Evolutionary conservation across 495 filamentous ascomycete genomes (phyloP).

Genomic region (Neurospora africana): DNA sequence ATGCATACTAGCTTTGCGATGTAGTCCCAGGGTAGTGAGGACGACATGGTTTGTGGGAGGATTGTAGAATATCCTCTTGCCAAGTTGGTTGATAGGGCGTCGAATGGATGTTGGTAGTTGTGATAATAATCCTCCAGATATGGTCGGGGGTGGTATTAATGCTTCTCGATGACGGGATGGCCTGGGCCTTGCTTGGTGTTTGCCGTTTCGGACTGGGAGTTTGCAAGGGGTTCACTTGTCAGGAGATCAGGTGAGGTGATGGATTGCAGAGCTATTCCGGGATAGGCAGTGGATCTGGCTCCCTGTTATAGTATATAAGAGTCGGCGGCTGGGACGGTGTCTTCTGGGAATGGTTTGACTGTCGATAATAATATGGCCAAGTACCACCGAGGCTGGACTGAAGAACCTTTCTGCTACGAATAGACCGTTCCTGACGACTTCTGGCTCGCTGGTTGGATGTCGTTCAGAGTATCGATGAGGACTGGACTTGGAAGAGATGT

Average conservation of each 20-base stretch:
- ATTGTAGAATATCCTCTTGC: background rate
- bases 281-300: background rate
- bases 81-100: background rate
- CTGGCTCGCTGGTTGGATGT: background rate
- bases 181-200: background rate
- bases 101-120: background rate
- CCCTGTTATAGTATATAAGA: background rate
- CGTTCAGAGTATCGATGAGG: background rate
- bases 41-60: slow-evolving; percentile 18
- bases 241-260: background rate
- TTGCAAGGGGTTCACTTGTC: background rate
- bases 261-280: background rate
- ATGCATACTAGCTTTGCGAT: slow-evolving; percentile 98
- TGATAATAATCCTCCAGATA: background rate
- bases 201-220: background rate
- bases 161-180: background rate
- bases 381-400: background rate
- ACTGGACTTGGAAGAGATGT: background rate
- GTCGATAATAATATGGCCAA: background rate
- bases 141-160: background rate
- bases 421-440: background rate
- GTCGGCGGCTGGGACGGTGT: background rate
- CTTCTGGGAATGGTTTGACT: background rate
- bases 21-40: slow-evolving; percentile 77
- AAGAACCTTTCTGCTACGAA: background rate